Percentiles rank a stretch among this genome's conserved stretches.
Conservation (phyloP, 1,139 yeast genomes). For the Citeromyces hawaiiensis region DNA sequence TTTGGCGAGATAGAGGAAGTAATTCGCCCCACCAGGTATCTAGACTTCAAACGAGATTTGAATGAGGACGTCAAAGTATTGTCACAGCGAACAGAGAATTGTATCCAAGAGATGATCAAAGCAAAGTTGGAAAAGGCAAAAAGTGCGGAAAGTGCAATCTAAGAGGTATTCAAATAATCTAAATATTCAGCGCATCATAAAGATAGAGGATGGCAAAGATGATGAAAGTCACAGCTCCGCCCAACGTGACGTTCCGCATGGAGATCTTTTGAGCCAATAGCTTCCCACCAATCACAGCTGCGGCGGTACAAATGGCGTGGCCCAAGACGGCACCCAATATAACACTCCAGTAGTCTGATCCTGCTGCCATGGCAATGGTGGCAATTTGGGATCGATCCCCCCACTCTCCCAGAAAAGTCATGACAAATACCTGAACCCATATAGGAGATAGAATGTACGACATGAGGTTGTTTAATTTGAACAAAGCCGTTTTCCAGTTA, state of each 20-base stretch:
- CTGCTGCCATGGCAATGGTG: constrained; percentile 98
- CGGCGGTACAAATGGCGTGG: constrained; percentile 78
- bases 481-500: constrained; percentile 6
- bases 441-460: constrained; percentile 66
- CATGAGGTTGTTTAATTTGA: constrained; percentile 31
- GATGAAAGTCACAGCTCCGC: constrained; percentile 81
- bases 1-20: constrained; percentile 6
- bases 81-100: constrained; percentile 11
- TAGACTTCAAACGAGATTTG: constrained; percentile 26
- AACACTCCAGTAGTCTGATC: constrained; percentile 83
- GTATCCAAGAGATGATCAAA: constrained; percentile 18
- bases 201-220: constrained; percentile 74
- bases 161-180: too few species aligned
- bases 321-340: constrained; percentile 85
- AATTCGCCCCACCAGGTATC: constrained; percentile 13
- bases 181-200: constrained; percentile 45
- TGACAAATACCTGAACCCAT: constrained; percentile 89
- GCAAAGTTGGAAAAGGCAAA: constrained; percentile 1
- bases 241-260: constrained; percentile 82
- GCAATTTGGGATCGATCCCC: constrained; percentile 98
- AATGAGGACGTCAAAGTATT: constrained; percentile 20
- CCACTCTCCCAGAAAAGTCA: constrained; percentile 98
- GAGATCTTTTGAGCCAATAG: constrained; percentile 80
- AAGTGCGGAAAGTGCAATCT: not conserved
- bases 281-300: constrained; percentile 93